Evolutionary conservation across 176 grass and related monocot genomes (phyloP).

Genomic region (Avena sativa): DNA sequence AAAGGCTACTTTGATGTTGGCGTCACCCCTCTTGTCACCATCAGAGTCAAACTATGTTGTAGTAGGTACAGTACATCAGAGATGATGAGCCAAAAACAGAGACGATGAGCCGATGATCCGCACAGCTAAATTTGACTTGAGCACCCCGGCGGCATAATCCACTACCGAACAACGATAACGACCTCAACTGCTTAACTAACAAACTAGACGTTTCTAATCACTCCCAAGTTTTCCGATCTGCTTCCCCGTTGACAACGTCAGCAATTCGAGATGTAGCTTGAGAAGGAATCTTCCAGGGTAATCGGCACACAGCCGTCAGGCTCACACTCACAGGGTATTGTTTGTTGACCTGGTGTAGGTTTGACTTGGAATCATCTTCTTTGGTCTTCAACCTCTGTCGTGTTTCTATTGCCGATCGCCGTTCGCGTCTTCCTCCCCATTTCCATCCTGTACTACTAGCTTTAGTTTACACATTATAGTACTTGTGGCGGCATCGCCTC

Average conservation of each 20-base stretch:
- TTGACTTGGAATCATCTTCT: conserved; percentile 49
- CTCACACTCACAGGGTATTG: not conserved
- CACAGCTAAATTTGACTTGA: conserved; percentile 30
- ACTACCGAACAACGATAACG: not conserved
- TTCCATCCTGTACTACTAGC: not conserved
- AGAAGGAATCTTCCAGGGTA: conserved; percentile 30
- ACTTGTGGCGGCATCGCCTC: not conserved
- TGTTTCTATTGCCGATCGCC: not conserved
- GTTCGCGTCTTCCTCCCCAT: conserved; percentile 10
- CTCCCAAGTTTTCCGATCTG: not conserved
- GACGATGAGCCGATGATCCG: conserved; percentile 20
- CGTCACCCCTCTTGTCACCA: not conserved
- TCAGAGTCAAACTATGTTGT: not conserved
- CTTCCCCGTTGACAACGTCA: conserved; percentile 24
- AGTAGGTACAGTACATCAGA: not conserved
- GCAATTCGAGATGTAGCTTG: not conserved
- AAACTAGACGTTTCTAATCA: not conserved
- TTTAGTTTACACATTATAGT: not conserved
- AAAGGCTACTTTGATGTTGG: not conserved
- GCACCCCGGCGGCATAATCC: not conserved
- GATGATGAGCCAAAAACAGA: not conserved
- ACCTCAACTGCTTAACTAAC: not conserved
- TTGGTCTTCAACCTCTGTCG: not conserved
- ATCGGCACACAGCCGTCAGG: not conserved
- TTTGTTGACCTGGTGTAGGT: not conserved